These are phyloP conservation scores for Spergularia marina DNA, from an alignment of 148 eudicot species.

Conservation along the genomic window DNA sequence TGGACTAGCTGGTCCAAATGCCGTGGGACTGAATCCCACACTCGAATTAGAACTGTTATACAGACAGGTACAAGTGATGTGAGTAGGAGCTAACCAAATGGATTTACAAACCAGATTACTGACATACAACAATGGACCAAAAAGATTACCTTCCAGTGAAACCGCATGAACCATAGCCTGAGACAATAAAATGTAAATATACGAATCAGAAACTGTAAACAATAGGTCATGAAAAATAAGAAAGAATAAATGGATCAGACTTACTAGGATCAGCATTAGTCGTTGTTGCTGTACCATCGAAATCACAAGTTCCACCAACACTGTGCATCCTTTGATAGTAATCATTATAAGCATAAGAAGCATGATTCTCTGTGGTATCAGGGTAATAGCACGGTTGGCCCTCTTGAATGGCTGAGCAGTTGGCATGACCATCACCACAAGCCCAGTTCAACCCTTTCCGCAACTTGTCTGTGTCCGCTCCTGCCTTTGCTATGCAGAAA, in stretches of 20 bases:
- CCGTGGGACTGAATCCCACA: slow-evolving; percentile 42
- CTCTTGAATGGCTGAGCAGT: slow-evolving; percentile 76
- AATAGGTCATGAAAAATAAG: not conserved
- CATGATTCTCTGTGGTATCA: slow-evolving; percentile 77
- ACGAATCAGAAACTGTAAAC: slow-evolving; percentile 22
- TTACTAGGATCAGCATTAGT: slow-evolving; percentile 81
- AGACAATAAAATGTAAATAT: slow-evolving; percentile 21
- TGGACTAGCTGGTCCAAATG: slow-evolving; percentile 59
- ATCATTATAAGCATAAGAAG: slow-evolving; percentile 92
- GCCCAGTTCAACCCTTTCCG: slow-evolving; percentile 83
- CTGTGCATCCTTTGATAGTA: slow-evolving; percentile 81
- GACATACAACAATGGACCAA: not conserved
- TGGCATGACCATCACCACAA: slow-evolving; percentile 85
- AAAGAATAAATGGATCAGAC: slow-evolving; percentile 20
- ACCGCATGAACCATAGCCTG: slow-evolving; percentile 82
- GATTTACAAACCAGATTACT: slow-evolving; percentile 9
- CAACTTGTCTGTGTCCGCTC: slow-evolving; percentile 57
- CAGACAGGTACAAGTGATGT: not conserved
- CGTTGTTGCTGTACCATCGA: slow-evolving; percentile 72
- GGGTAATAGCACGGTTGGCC: slow-evolving; percentile 80
- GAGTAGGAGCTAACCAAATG: slow-evolving; percentile 1
- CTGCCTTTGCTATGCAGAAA: slow-evolving; percentile 68
- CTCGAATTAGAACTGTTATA: slow-evolving; percentile 50
- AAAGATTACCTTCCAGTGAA: slow-evolving; percentile 74
- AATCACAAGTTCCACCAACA: slow-evolving; percentile 89